Base-by-base conservation (phyloP, 2,329 filamentous ascomycete genomes). In the Colletotrichum theobromicola region DNA sequence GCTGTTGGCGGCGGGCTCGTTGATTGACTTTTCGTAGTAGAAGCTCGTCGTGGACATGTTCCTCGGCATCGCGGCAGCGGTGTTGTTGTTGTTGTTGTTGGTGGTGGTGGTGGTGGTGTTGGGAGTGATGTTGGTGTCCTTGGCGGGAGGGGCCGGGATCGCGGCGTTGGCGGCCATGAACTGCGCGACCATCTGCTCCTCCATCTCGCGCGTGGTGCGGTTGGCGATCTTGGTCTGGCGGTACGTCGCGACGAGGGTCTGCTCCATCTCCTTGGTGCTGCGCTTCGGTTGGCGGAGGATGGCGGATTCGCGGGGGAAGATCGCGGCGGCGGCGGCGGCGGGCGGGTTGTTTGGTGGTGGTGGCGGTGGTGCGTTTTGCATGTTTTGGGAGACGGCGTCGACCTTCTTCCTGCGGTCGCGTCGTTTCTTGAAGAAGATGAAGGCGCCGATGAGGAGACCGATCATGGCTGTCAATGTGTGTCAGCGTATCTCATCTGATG, bases 111-210 rank as follows among this genome's bases (percentile, higher is more conserved):
- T 7, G 7, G 2, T 21, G 24, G 16, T 26, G 7, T 28, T 1
- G 35, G 34, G n/a, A 37, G 35, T 0, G 15, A 1, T 28, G 61
- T 21, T 0, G 15, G 2, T 28, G 61, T 21, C 9, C 8, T 35
- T 2, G 5, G 13, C 5, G 57, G 62, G 32, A 10, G 18, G 34
- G n/a, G 57, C n/a, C n/a, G 68, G 46, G 18, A 58, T 16, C 32
- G 34, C 9, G 30, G 37, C 34, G 58, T 46, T 67, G 42, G 64
- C 72, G 8, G 34, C 42, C 30, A 16, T 58, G 62, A 60, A 72
- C 35, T 72, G 72, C 16, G 69, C 62, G 26, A 63, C 24, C 72
- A 75, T 72, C 46, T 72, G 72, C 46, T 67, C 72, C 46, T 75
- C 72, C 72, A 75, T 75, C 57, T 72, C 62, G 8, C 32, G 24